A percentile compares a stretch with the other conserved stretches of the same genome.
Evolutionary conservation across 169 alveolate species (phyloP).

Genomic region (Eimeria sp.): DNA sequence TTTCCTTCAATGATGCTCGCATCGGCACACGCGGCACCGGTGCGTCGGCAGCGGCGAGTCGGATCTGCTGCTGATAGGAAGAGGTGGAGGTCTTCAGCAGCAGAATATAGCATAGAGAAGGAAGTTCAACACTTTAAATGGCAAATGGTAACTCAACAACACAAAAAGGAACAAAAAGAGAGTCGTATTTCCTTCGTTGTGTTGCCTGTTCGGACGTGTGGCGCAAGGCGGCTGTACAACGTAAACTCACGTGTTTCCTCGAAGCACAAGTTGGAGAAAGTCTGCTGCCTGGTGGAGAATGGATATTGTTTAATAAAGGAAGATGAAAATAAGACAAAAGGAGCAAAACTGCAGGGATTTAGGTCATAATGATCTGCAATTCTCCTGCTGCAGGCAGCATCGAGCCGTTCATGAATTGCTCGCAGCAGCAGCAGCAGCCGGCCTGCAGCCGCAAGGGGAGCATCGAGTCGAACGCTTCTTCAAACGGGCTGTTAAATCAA

Average conservation of each 20-base stretch:
- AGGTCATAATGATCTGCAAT: not conserved
- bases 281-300: conserved; percentile 36
- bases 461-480: not conserved
- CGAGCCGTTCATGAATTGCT: conserved; percentile 42
- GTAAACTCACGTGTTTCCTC: conserved; percentile 34
- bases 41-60: conserved; percentile 51
- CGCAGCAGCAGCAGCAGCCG: conserved; percentile 57
- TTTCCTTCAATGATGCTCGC: not conserved
- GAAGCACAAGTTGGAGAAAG: not conserved
- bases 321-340: not conserved
- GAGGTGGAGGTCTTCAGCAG: not conserved
- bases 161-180: not conserved
- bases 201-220: not conserved
- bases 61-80: not conserved
- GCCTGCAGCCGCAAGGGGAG: not conserved
- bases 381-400: not conserved
- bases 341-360: not conserved
- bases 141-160: too few species aligned
- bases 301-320: not conserved
- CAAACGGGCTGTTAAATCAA: not conserved
- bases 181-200: not conserved
- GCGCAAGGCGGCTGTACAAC: not conserved
- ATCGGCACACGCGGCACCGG: not conserved
- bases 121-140: too few species aligned
- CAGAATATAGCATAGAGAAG: too few species aligned